phyloP scores from a whole-genome alignment of 345 rosid genomes.

The Linum tenue region DNA sequence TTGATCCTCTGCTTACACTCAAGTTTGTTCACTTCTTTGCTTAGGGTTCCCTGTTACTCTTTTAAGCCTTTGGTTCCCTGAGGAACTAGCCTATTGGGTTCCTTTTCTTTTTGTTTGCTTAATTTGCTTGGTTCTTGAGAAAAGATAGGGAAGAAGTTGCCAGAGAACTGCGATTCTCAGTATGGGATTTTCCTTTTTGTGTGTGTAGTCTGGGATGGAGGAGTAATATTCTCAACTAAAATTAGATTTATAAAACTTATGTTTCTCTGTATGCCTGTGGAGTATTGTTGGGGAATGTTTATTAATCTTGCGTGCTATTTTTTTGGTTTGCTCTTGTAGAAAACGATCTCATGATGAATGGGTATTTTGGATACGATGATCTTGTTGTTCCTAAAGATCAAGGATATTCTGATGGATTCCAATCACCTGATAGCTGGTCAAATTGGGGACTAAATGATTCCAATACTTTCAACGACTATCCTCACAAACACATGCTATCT shows the following conservation, averaged over 20 bases:
- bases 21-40: background rate
- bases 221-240: too few relatives aligned
- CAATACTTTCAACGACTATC: conserved; percentile 12
- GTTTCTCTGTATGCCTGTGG: too few relatives aligned
- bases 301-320: background rate
- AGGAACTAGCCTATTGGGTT: too few relatives aligned
- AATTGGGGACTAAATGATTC: conserved; percentile 30
- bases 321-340: conserved; percentile 16
- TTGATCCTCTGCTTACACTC: background rate
- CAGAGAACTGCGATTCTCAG: too few relatives aligned
- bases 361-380: conserved; percentile 31
- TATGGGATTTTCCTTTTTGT: too few relatives aligned
- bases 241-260: too few relatives aligned
- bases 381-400: conserved; percentile 37
- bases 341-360: conserved; percentile 46
- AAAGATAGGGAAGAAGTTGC: too few relatives aligned
- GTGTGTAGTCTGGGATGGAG: too few relatives aligned
- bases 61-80: too few relatives aligned
- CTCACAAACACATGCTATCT: conserved; percentile 15
- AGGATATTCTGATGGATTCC: conserved; percentile 33
- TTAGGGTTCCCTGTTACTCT: background rate
- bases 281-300: background rate
- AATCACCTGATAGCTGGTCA: conserved; percentile 42
- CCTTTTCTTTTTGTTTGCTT: too few relatives aligned
- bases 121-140: too few relatives aligned